A percentile compares a stretch with the other conserved stretches of the same genome.
These are phyloP conservation scores for Arthroderma uncinatum DNA, from an alignment of 2,329 filamentous ascomycete species.

Conservation along the genomic window DNA sequence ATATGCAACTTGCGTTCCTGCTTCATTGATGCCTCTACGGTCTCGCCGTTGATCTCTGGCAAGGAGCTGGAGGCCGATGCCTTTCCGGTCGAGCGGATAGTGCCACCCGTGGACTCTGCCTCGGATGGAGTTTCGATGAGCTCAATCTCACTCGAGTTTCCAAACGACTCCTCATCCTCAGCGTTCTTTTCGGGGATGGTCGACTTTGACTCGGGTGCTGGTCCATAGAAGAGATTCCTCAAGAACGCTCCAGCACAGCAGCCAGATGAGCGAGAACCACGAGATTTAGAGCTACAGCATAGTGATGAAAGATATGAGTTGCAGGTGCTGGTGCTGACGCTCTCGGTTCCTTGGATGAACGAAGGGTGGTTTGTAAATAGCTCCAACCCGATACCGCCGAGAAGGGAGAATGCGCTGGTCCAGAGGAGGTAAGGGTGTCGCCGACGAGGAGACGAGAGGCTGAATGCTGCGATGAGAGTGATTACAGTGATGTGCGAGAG, in stretches of 20 bases:
- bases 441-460: conserved; percentile 59
- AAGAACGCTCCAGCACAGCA: neutral
- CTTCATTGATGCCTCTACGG: conserved; percentile 35
- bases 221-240: neutral
- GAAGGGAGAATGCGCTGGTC: conserved; percentile 54
- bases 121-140: conserved; percentile 13
- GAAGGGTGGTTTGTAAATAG: conserved; percentile 59
- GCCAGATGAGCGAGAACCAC: neutral
- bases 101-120: conserved; percentile 7
- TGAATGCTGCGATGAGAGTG: conserved; percentile 66
- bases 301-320: conserved; percentile 9
- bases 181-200: conserved; percentile 19
- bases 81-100: neutral
- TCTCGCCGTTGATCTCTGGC: conserved; percentile 37
- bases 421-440: conserved; percentile 87
- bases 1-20: conserved; percentile 31
- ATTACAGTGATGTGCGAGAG: conserved; percentile 58
- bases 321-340: neutral
- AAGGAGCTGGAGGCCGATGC: conserved; percentile 16
- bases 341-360: conserved; percentile 26
- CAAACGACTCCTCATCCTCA: conserved; percentile 15
- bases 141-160: conserved; percentile 15
- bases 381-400: conserved; percentile 47
- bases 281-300: neutral
- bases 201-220: neutral